Evolutionary conservation across 176 grass and related monocot genomes (phyloP).

Genomic region (Eragrostis curvula): DNA sequence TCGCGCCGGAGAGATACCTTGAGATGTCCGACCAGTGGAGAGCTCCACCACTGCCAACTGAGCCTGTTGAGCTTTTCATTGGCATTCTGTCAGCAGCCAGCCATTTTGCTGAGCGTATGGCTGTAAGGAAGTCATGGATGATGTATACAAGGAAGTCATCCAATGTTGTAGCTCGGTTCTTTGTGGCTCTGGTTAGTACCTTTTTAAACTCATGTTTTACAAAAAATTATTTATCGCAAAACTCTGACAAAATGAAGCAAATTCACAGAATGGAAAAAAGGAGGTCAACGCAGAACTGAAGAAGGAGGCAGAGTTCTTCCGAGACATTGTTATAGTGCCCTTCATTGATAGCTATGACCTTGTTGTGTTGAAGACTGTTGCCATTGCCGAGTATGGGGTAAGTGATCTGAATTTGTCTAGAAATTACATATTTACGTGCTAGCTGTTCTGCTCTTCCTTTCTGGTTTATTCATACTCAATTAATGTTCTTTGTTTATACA

Average conservation of each 20-base stretch:
- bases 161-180: slow-evolving; percentile 89
- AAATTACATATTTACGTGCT: slow-evolving; percentile 6
- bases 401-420: slow-evolving; percentile 34
- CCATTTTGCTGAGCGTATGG: slow-evolving; percentile 98
- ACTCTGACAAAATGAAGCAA: slow-evolving; percentile 23
- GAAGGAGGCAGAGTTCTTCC: slow-evolving; percentile 90
- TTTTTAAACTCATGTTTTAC: not conserved
- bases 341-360: slow-evolving; percentile 98
- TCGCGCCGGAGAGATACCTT: slow-evolving; percentile 71
- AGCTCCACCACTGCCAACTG: slow-evolving; percentile 65
- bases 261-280: slow-evolving; percentile 76
- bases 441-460: slow-evolving; percentile 6
- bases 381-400: slow-evolving; percentile 95
- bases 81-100: slow-evolving; percentile 93
- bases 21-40: slow-evolving; percentile 86
- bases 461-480: not conserved
- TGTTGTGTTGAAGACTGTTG: slow-evolving; percentile 94
- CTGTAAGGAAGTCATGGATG: slow-evolving; percentile 97
- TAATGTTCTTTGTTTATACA: slow-evolving; percentile 45
- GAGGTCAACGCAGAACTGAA: slow-evolving; percentile 81
- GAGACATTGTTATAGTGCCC: slow-evolving; percentile 91
- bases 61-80: slow-evolving; percentile 88
- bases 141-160: slow-evolving; percentile 75
- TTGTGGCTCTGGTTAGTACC: slow-evolving; percentile 89
- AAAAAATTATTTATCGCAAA: not conserved